Evolutionary conservation across 1,284 basidiomycete species (phyloP).

Genomic region (Puccinia coronata): DNA sequence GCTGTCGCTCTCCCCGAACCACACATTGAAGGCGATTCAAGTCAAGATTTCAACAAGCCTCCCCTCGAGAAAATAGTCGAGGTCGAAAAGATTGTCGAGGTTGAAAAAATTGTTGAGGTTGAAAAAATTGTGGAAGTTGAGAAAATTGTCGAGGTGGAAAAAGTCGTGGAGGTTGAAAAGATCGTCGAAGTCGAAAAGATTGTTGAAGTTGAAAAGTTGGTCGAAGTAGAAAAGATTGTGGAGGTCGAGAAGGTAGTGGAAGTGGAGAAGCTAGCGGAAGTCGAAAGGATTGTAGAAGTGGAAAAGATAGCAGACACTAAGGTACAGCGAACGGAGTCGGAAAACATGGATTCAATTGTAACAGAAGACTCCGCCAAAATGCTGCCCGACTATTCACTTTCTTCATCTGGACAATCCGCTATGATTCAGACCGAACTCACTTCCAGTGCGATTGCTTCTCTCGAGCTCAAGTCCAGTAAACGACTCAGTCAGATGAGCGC

Average conservation of each 20-base stretch:
- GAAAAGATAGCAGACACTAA: too few species aligned
- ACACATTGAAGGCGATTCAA: too few species aligned
- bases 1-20: too few species aligned
- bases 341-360: conserved; percentile 54
- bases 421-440: conserved; percentile 52
- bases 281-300: too few species aligned
- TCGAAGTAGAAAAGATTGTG: conserved; percentile 54
- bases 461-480: conserved; percentile 18
- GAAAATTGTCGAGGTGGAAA: conserved; percentile 54
- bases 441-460: conserved; percentile 45
- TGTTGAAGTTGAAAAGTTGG: conserved; percentile 53
- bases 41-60: too few species aligned
- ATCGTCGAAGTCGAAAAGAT: conserved; percentile 44
- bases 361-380: conserved; percentile 55
- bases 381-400: background rate
- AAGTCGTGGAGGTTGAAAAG: conserved; percentile 31
- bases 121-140: conserved; percentile 58
- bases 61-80: conserved; percentile 54
- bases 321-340: conserved; percentile 52
- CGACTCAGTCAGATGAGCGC: background rate
- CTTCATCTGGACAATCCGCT: conserved; percentile 34
- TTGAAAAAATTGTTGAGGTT: conserved; percentile 56
- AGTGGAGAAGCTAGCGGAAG: too few species aligned
- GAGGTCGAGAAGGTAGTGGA: conserved; percentile 54
- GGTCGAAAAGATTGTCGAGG: conserved; percentile 55